Evolutionary conservation across 306 rosid genomes (phyloP).

Genomic region (Prunus mume): DNA sequence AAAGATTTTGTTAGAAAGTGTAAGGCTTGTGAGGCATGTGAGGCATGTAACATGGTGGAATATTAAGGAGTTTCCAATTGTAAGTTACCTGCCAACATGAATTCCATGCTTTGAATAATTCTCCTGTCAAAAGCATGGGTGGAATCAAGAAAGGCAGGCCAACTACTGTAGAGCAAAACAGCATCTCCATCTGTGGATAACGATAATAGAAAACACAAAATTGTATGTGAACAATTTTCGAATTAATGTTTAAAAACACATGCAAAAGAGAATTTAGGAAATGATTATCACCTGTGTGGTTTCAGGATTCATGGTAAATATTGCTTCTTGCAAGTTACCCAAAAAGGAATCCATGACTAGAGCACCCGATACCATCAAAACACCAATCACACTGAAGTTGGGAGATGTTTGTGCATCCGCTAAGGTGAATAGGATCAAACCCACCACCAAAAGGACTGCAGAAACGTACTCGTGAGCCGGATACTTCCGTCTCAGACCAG

Average conservation of each 20-base stretch:
- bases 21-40: not conserved
- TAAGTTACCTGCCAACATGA: conserved; percentile 78
- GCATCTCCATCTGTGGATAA: conserved; percentile 83
- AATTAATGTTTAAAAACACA: not conserved
- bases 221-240: conserved; percentile 6
- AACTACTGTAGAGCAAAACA: conserved; percentile 88
- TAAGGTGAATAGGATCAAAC: conserved; percentile 92
- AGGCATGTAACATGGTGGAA: conserved; percentile 1
- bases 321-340: conserved; percentile 97
- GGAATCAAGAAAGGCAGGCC: conserved; percentile 95
- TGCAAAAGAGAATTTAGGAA: not conserved
- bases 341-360: conserved; percentile 89
- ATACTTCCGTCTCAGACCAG: conserved; percentile 86
- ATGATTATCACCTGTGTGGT: conserved; percentile 75
- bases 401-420: conserved; percentile 97
- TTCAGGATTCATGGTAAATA: conserved; percentile 90
- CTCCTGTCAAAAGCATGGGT: conserved; percentile 94
- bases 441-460: conserved; percentile 83
- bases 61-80: not conserved
- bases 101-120: conserved; percentile 87
- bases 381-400: conserved; percentile 84
- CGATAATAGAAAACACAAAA: conserved; percentile 12
- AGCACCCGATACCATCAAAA: conserved; percentile 89
- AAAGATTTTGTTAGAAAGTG: not conserved
- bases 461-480: conserved; percentile 82